Percentiles rank a stretch among this genome's conserved stretches.
Conservation (phyloP, 331 rosid species). For the Rhamnella rubrinervis region DNA sequence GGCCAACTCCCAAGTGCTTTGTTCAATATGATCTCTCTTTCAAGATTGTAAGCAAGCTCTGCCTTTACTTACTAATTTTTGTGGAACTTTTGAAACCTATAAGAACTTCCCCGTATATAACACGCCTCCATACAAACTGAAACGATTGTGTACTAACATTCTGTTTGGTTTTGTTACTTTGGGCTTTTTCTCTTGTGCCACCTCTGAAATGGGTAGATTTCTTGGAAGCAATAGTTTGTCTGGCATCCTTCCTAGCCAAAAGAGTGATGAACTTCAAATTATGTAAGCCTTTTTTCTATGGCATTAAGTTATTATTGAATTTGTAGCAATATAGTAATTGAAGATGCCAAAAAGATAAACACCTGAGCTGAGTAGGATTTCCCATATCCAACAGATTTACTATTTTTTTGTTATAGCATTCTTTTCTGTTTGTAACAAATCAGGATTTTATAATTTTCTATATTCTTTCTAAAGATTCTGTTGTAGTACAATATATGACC, state of each 20-base stretch:
- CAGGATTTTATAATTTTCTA: too few relatives aligned
- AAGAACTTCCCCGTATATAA: neutral
- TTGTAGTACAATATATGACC: too few relatives aligned
- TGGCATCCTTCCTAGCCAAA: slow-evolving; percentile 52
- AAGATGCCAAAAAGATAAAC: too few relatives aligned
- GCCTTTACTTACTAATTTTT: neutral
- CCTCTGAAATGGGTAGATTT: slow-evolving; percentile 37
- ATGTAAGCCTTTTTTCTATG: slow-evolving; percentile 45
- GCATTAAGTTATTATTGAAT: neutral
- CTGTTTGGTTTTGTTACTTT: neutral
- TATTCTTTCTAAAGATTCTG: too few relatives aligned
- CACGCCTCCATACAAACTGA: too few relatives aligned
- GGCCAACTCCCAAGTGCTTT: slow-evolving; percentile 54
- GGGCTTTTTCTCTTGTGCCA: neutral
- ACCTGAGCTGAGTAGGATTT: too few relatives aligned
- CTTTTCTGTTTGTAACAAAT: too few relatives aligned
- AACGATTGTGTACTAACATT: neutral
- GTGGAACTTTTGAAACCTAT: neutral
- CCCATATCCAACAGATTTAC: too few relatives aligned
- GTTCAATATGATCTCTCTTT: slow-evolving; percentile 50
- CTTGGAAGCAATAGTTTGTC: slow-evolving; percentile 67
- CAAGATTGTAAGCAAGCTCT: slow-evolving; percentile 43
- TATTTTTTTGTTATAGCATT: too few relatives aligned
- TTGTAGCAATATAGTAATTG: neutral
- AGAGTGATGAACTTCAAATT: slow-evolving; percentile 32